phyloP scores from a whole-genome alignment of 768 basidiomycete genomes.

The Wakefieldia striispora region DNA sequence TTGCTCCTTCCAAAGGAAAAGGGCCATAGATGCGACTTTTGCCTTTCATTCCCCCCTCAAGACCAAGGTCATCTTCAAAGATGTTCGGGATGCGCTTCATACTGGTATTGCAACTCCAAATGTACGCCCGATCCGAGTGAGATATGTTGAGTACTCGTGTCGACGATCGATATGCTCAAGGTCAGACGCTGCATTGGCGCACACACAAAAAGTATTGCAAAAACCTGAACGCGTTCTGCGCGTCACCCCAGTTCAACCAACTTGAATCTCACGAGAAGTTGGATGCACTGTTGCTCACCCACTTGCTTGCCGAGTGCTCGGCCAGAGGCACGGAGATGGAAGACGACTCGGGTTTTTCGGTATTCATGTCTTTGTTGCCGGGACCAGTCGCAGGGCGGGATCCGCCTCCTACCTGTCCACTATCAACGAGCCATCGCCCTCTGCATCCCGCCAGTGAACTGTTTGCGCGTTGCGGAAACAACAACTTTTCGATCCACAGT shows the following conservation, averaged over 20 bases:
- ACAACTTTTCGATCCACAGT: conserved; percentile 77
- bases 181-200: conserved; percentile 69
- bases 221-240: conserved; percentile 42
- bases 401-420: conserved; percentile 35
- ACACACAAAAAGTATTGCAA: conserved; percentile 71
- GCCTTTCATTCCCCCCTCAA: conserved; percentile 40
- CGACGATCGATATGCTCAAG: conserved; percentile 35
- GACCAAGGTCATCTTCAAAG: conserved; percentile 39
- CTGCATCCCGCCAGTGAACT: conserved; percentile 29
- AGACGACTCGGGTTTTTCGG: conserved; percentile 28
- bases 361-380: conserved; percentile 47
- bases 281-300: conserved; percentile 64
- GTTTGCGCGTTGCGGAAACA: conserved; percentile 70
- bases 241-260: conserved; percentile 45
- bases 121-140: conserved; percentile 45
- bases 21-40: conserved; percentile 64
- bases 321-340: conserved; percentile 11
- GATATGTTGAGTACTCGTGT: not conserved
- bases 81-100: conserved; percentile 66
- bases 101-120: conserved; percentile 67
- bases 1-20: conserved; percentile 57
- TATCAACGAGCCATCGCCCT: conserved; percentile 26
- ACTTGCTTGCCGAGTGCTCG: conserved; percentile 47
- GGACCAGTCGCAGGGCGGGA: conserved; percentile 29
- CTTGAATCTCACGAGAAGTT: conserved; percentile 53